phyloP scores from a whole-genome alignment of 352 stramenopile species.

The Globisporangium middletonii region DNA sequence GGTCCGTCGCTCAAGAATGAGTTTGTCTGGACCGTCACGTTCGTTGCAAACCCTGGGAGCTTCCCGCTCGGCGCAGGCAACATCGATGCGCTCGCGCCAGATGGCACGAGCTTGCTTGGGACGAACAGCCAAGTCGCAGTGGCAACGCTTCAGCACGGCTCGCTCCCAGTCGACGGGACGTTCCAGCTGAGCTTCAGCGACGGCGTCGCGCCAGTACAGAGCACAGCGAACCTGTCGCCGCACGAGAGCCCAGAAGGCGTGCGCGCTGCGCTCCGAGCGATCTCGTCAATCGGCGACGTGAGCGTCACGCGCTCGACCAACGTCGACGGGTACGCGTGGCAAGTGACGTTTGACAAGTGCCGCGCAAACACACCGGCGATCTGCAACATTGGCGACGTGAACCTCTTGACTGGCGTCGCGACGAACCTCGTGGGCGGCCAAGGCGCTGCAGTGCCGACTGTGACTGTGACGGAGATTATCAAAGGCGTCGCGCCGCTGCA shows the following conservation, averaged over 20 bases:
- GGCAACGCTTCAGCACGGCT: slow-evolving; percentile 33
- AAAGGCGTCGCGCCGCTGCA: slow-evolving; percentile 44
- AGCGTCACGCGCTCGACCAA: slow-evolving; percentile 53
- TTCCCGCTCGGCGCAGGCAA: slow-evolving; percentile 84
- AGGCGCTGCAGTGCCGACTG: slow-evolving; percentile 23
- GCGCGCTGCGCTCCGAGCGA: slow-evolving; percentile 34
- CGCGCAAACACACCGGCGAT: slow-evolving; percentile 52
- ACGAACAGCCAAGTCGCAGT: slow-evolving; percentile 35
- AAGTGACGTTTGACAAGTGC: slow-evolving; percentile 89
- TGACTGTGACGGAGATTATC: slow-evolving; percentile 45
- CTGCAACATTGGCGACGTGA: slow-evolving; percentile 90
- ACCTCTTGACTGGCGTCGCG: slow-evolving; percentile 34
- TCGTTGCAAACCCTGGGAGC: slow-evolving; percentile 88
- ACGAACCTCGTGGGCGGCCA: slow-evolving; percentile 43
- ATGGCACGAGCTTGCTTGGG: slow-evolving; percentile 39
- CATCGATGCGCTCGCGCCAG: slow-evolving; percentile 36
- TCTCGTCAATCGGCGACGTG: slow-evolving; percentile 55
- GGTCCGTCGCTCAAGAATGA: slow-evolving; percentile 83
- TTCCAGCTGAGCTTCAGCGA: slow-evolving; percentile 51
- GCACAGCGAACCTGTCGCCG: slow-evolving; percentile 42
- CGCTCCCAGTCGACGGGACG: slow-evolving; percentile 46
- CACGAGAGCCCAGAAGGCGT: slow-evolving; percentile 41
- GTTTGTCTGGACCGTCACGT: slow-evolving; percentile 94
- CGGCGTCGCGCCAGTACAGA: slow-evolving; percentile 19
- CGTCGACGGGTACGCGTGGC: slow-evolving; percentile 80